Base-by-base conservation (phyloP, 345 rosid genomes). In the Gossypium stocksii region DNA sequence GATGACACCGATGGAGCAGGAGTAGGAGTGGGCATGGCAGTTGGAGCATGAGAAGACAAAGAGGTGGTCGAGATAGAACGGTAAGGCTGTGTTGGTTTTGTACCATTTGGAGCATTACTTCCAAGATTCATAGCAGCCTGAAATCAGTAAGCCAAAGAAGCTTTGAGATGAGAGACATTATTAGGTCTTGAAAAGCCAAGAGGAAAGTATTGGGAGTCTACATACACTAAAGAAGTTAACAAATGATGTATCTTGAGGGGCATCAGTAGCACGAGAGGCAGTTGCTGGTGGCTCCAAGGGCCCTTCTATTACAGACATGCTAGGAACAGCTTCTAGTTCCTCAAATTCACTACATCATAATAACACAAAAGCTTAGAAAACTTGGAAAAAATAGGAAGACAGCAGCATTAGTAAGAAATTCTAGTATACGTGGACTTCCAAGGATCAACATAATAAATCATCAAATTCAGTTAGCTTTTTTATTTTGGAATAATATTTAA, bases 321-420 rank as follows among this genome's bases (percentile, higher is more conserved):
- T 88, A 81, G 90, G 88, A 51, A 84, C 83, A 49, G 86, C 90
- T 86, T 88, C 94, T 73, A 87, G 87, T 78, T 90, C 91, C 85
- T 86, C 90, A 79, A 85, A 89, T 72, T 83, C 93, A 79, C 93
- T 90, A 56, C 74, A 77, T 63, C 23, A 43, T 11, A 17, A 67
- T 20, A 25, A 49, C 13, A 45, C 65, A 43, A 17, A 15, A 41
- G 38, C 9, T 46, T 29, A 60, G 52, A 49, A 29, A 61, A 4
- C 52, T 27, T n/a, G 9, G 53, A 46, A 16, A 53, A 9, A 9
- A 68, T 25, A 77, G 16, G 53, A 71, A 64, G 12, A 62, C 53
- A 65, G 68, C 5, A 48, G 38, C 41, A 23, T 10, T 29, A 70
- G 51, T n/a, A 67, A 54, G 2, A 17, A 46, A 58, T 51, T 13